Percentiles rank a stretch among this genome's conserved stretches.
Conservation (phyloP, 257 asterid genomes). For the Thymus quinquecostatus region DNA sequence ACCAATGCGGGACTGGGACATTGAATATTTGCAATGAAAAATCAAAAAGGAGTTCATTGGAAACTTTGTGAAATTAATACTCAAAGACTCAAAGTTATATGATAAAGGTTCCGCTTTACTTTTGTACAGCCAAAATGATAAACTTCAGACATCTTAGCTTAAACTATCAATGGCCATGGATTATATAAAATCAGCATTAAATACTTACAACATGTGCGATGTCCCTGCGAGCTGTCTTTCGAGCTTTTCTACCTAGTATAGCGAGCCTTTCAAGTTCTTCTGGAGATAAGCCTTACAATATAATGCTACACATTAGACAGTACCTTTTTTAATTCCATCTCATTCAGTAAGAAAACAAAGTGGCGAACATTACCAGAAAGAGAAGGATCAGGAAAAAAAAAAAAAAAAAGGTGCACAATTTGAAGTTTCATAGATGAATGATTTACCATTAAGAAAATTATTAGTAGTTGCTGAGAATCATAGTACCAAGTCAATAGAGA, state of each 20-base stretch:
- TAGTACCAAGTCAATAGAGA: neutral
- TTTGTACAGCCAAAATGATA: conserved; percentile 9
- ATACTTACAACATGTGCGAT: conserved; percentile 89
- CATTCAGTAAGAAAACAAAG: conserved; percentile 11
- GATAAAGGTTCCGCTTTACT: neutral
- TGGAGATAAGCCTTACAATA: conserved; percentile 63
- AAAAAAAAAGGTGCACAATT: neutral
- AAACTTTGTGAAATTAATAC: neutral
- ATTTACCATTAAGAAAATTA: neutral
- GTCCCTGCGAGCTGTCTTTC: conserved; percentile 91
- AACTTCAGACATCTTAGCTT: conserved; percentile 1
- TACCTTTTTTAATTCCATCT: conserved; percentile 4
- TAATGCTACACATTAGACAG: conserved; percentile 13
- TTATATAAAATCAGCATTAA: conserved; percentile 18
- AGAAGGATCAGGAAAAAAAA: neutral
- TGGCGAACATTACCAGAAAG: conserved; percentile 2
- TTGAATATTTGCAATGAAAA: no score
- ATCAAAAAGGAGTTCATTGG: neutral
- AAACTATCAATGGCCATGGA: conserved; percentile 19
- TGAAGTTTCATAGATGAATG: conserved; percentile 21
- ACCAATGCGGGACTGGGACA: no score
- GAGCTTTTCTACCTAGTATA: conserved; percentile 70
- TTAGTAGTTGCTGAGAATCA: conserved; percentile 5
- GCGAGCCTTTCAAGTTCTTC: conserved; percentile 86
- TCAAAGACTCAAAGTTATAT: neutral